Evolutionary conservation across 352 stramenopile species (phyloP), one percentile per base, ranked within the genome.

Genomic region (Saprolegnia diclina): DNA sequence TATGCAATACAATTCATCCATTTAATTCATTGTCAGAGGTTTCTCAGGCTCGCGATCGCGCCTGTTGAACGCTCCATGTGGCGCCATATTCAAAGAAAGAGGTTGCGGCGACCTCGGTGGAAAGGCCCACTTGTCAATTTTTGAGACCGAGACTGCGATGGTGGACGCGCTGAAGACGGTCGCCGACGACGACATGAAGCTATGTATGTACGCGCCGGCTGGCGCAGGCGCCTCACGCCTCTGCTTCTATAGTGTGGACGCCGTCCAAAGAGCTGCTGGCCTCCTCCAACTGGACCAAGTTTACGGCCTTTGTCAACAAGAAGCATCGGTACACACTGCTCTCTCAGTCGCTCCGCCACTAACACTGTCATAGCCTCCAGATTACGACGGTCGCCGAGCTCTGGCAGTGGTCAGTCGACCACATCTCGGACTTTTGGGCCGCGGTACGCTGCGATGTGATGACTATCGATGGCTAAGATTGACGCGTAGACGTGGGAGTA

Each of bases 351-450:
- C 45, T 19, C 21, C 10, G n/a, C 21, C 16, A 29, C n/a, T 69
- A 22, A 46, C 29, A 13, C 26, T 56, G 40, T 14, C 24, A 40
- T 67, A 90, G 80, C 0, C 53, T 81, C 44, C 38, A 72, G 54
- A 71, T 89, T 21, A 56, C 73, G 52, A 74, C 77, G 18, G 79
- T 80, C 1, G 73, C 83, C 26, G 77, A 82, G 56, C 74, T 91
- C 26, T 91, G 83, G 83, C 65, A 81, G 71, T 91, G 83, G 83
- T 91, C 83, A 0, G 80, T 88, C 11, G 81, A 83, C 45, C 73
- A 89, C 67, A 68, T 89, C 7, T 82, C 88, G 56, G 44, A 73
- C 42, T 91, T 91, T 65, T 91, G 83, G 83, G 80, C 77, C 19
- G 79, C 65, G 45, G 73, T 80, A 67, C 35, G 65, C 73, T 16